Conservation (phyloP, 208 protist genomes). For the Leishmania tropica region DNA sequence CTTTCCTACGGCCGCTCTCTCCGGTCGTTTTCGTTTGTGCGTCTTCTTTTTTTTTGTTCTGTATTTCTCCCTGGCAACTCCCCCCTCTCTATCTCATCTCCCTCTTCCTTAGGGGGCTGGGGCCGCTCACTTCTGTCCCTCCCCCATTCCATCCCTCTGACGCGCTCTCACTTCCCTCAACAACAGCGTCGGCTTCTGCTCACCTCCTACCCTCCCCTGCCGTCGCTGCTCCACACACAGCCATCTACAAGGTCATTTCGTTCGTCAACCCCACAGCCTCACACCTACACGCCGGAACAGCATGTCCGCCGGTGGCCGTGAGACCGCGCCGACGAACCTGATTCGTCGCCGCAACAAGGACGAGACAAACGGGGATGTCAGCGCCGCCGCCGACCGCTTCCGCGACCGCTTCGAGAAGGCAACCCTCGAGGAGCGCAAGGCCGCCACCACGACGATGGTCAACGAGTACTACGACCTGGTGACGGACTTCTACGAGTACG, state of each 20-base stretch:
- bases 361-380: conserved; percentile 61
- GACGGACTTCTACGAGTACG: conserved; percentile 97
- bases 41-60: neutral
- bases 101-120: neutral
- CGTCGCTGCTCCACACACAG: no score
- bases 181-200: no score
- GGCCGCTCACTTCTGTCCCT: neutral
- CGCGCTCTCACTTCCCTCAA: neutral
- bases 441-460: conserved; percentile 81
- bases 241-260: no score
- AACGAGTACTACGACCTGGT: conserved; percentile 98
- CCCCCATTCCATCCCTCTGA: neutral
- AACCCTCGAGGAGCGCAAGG: conserved; percentile 66
- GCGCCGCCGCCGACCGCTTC: conserved; percentile 75
- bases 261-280: no score
- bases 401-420: conserved; percentile 81
- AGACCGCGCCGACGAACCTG: conserved; percentile 50
- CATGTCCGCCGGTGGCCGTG: conserved; percentile 69
- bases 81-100: neutral
- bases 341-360: conserved; percentile 55
- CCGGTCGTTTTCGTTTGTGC: neutral
- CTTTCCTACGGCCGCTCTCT: no score
- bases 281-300: neutral
- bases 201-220: neutral
- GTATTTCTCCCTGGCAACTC: neutral